These are phyloP conservation scores for Saturnispora dispora DNA, from an alignment of 805 yeast genomes.

Conservation along the genomic window DNA sequence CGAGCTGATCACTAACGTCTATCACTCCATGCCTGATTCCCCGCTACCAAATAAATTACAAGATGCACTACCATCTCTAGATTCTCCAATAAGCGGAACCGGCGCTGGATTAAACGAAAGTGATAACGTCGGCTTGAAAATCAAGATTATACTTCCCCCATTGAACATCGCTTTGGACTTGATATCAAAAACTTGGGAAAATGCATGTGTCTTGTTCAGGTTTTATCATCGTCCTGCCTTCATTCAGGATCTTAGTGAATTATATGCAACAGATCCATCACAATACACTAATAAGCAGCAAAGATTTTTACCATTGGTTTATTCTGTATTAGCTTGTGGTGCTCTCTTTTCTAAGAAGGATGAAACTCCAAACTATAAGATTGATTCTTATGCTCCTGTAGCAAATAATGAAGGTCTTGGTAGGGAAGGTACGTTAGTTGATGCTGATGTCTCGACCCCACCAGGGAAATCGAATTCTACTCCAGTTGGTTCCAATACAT, in stretches of 20 bases:
- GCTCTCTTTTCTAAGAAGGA: conserved; percentile 59
- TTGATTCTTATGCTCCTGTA: not conserved
- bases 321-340: conserved; percentile 85
- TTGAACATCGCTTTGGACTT: conserved; percentile 62
- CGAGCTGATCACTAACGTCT: conserved; percentile 20
- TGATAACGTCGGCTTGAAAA: conserved; percentile 14
- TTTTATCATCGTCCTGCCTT: conserved; percentile 83
- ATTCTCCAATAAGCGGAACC: conserved; percentile 12
- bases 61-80: conserved; percentile 11
- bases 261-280: conserved; percentile 68
- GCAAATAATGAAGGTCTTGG: conserved; percentile 6
- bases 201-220: conserved; percentile 76
- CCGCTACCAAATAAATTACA: conserved; percentile 22
- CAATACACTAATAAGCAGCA: conserved; percentile 66
- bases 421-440: conserved; percentile 7
- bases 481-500: conserved; percentile 12
- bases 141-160: conserved; percentile 64
- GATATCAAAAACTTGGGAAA: conserved; percentile 71
- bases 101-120: conserved; percentile 16
- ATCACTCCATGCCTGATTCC: conserved; percentile 24
- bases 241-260: conserved; percentile 59
- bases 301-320: conserved; percentile 68
- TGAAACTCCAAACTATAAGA: conserved; percentile 22
- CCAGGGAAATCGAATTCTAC: conserved; percentile 16
- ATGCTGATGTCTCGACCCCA: conserved; percentile 4